phyloP scores from a whole-genome alignment of 495 filamentous ascomycete species.

The Aspergillus bridgeri region DNA sequence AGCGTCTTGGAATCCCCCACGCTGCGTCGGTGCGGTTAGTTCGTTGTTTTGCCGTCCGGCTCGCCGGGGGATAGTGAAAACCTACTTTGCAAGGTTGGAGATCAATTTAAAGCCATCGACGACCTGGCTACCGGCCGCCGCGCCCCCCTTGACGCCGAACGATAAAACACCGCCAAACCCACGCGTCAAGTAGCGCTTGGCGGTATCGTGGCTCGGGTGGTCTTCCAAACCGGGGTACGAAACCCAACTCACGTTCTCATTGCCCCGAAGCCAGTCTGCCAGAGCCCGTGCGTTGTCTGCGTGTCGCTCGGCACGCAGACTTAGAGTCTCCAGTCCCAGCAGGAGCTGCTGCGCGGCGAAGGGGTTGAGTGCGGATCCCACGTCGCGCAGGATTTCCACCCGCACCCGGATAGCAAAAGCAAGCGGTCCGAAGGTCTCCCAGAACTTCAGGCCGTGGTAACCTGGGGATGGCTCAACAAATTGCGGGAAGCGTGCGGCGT shows the following conservation, averaged over 20 bases:
- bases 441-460: constrained; percentile 96
- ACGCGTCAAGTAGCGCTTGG: constrained; percentile 85
- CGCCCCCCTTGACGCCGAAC: constrained; percentile 90
- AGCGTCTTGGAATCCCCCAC: constrained; percentile 78
- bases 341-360: constrained; percentile 95
- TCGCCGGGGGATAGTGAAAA: not conserved
- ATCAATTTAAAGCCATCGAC: constrained; percentile 95
- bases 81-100: constrained; percentile 82
- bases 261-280: constrained; percentile 79
- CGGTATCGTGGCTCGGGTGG: constrained; percentile 73
- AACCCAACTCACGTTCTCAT: constrained; percentile 86
- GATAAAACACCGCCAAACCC: constrained; percentile 92
- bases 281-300: constrained; percentile 79
- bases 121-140: constrained; percentile 73
- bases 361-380: constrained; percentile 82
- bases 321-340: constrained; percentile 86
- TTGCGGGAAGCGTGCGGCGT: constrained; percentile 86
- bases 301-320: constrained; percentile 81
- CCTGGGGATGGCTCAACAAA: constrained; percentile 88
- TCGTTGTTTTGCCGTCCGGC: not conserved
- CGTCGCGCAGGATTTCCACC: constrained; percentile 84
- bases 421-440: constrained; percentile 87
- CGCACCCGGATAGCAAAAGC: constrained; percentile 80
- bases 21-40: constrained; percentile 32
- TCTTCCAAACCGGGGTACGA: constrained; percentile 86